phyloP scores from a whole-genome alignment of 257 asterid species.

The Dorcoceras hygrometricum region DNA sequence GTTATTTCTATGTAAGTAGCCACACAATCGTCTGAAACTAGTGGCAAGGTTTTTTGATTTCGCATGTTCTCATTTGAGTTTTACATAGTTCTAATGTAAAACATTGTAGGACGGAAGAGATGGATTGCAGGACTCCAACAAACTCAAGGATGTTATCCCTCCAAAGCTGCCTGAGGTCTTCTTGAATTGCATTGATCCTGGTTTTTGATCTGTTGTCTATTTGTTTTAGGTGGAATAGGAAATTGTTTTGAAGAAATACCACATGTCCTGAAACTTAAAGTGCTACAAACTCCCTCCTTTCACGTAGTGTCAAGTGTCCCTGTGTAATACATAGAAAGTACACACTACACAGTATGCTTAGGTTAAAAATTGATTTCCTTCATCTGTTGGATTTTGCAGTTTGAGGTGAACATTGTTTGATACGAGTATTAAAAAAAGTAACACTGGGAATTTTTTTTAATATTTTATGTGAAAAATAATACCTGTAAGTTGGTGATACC shows the following conservation, averaged over 20 bases:
- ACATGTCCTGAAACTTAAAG: not conserved
- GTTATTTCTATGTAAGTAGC: not conserved
- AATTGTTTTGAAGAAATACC: not conserved
- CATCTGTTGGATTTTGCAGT: too few relatives aligned
- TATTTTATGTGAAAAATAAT: too few relatives aligned
- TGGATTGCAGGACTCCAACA: constrained; percentile 34
- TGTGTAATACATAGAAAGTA: not conserved
- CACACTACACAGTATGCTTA: not conserved
- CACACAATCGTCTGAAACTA: constrained; percentile 8
- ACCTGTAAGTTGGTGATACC: too few relatives aligned
- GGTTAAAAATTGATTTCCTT: not conserved
- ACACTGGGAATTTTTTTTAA: too few relatives aligned
- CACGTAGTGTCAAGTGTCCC: not conserved
- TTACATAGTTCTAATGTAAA: constrained; percentile 22
- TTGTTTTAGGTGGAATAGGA: not conserved
- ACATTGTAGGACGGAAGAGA: constrained; percentile 48
- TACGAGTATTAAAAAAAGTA: too few relatives aligned
- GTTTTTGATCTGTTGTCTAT: constrained; percentile 14
- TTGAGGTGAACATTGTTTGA: not conserved
- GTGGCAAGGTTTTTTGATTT: constrained; percentile 14
- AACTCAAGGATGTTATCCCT: constrained; percentile 34
- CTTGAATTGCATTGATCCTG: constrained; percentile 18
- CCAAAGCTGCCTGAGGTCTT: constrained; percentile 63
- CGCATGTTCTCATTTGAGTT: constrained; percentile 13
- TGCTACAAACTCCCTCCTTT: not conserved